Base-by-base conservation (phyloP, 257 asterid genomes). In the Penstemon eatonii region DNA sequence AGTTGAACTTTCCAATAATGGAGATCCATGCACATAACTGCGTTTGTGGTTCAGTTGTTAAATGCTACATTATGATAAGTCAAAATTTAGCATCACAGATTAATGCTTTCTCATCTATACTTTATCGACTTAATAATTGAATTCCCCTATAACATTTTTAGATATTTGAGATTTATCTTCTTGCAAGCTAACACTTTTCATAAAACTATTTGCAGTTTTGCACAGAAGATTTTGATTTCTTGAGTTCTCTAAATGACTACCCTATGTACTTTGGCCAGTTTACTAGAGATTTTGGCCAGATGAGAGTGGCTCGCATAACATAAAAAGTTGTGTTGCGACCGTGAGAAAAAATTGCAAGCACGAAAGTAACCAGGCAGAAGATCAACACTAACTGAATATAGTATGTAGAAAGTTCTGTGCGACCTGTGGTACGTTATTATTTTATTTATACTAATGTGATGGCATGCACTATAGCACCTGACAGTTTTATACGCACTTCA, bases 11-110 rank as follows among this genome's bases (percentile, higher is more conserved):
- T 91, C 99, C 78, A 94, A 46, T 58, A 94, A 80, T 57, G 99
- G 99, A 40, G 96, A 81, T 76, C 97, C 97, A 45, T 94, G 99
- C 60, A 91, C 85, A 47, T 89, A 91, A 76, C 97, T 91, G 89
- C 74, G 75, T 72, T 60, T 51, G 49, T 40, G 68, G 68, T 67
- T 66, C 59, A 52, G 54, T 8, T 36, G 62, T n/a, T 63, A 55
- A 46, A 33, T 42, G 62, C 53, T 41, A 50, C 15, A 59, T 68
- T 51, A 36, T 7, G 55, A 49, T 65, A 56, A 56, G 68, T 40
- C 18, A 19, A 64, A 13, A 45, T 57, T 64, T 43, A 55, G 52
- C 60, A 64, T 61, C 68, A 9, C 10, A 56, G 33, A 9, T 50
- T 36, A 58, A 46, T 72, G 59, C 59, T 39, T 40, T 37, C 50